These are phyloP conservation scores for Sanguinoderma infundibulare DNA, from an alignment of 1,284 basidiomycete genomes.

Conservation along the genomic window DNA sequence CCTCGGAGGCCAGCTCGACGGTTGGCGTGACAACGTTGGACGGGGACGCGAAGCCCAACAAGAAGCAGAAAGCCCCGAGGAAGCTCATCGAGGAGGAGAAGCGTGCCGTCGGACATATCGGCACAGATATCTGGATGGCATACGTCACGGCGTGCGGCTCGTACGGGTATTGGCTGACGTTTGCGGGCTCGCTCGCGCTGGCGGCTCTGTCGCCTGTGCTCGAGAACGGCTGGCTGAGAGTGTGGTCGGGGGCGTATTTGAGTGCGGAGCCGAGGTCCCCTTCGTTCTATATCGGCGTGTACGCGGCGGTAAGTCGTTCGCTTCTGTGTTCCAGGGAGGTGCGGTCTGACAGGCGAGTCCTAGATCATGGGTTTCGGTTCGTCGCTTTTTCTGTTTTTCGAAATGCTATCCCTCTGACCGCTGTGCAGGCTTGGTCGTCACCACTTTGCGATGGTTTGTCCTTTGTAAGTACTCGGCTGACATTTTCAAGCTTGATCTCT, in stretches of 20 bases:
- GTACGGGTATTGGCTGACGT: constrained; percentile 73
- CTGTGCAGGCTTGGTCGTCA: constrained; percentile 60
- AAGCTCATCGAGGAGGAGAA: constrained; percentile 93
- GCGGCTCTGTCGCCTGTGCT: constrained; percentile 77
- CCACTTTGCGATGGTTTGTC: constrained; percentile 70
- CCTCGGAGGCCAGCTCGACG: constrained; percentile 59
- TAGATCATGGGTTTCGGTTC: constrained; percentile 21
- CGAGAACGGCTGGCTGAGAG: constrained; percentile 85
- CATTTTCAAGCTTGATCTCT: not conserved
- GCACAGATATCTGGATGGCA: constrained; percentile 78
- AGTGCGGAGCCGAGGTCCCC: constrained; percentile 52
- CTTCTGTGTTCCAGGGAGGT: not conserved
- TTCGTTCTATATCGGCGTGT: constrained; percentile 78
- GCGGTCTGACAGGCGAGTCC: not conserved
- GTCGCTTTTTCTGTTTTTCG: constrained; percentile 12
- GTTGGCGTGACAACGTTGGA: constrained; percentile 39
- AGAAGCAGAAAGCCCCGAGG: constrained; percentile 68
- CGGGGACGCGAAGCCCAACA: constrained; percentile 46
- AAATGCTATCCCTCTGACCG: not conserved
- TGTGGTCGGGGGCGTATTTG: constrained; percentile 64
- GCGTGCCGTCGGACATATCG: constrained; percentile 84
- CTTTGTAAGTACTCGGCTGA: constrained; percentile 48
- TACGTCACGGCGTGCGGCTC: constrained; percentile 80
- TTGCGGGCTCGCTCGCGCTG: constrained; percentile 60
- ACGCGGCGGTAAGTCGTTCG: constrained; percentile 64